A percentile compares a stretch with the other conserved stretches of the same genome.
These are phyloP conservation scores for Pholiota conissans DNA, from an alignment of 768 basidiomycete species.

Conservation along the genomic window DNA sequence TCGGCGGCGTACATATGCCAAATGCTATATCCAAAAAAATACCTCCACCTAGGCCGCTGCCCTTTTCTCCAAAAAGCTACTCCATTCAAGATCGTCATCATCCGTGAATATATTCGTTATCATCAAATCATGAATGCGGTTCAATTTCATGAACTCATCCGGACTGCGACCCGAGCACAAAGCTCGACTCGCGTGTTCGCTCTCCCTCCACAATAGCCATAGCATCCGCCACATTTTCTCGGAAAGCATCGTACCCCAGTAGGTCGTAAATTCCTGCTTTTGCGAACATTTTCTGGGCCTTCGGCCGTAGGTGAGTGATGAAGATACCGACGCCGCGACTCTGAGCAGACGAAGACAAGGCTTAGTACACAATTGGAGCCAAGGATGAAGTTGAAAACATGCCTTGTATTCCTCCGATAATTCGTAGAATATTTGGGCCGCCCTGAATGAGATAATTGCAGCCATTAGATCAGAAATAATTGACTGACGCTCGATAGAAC, in stretches of 20 bases:
- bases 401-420: constrained; percentile 79
- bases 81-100: not conserved
- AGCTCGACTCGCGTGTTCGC: constrained; percentile 15
- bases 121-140: not conserved
- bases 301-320: constrained; percentile 47
- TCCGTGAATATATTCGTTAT: not conserved
- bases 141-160: not conserved
- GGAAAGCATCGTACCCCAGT: constrained; percentile 47
- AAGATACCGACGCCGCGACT: constrained; percentile 50
- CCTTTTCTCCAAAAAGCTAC: too few relatives aligned
- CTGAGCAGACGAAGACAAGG: constrained; percentile 29
- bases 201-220: constrained; percentile 40
- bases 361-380: not conserved
- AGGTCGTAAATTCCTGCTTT: constrained; percentile 54
- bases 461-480: constrained; percentile 4
- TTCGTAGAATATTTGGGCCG: constrained; percentile 82
- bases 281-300: constrained; percentile 39
- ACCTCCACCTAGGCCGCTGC: not conserved
- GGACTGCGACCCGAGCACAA: constrained; percentile 1
- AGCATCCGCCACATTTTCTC: constrained; percentile 51
- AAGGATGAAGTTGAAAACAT: constrained; percentile 8
- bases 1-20: not conserved
- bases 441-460: constrained; percentile 40
- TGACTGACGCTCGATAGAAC: constrained; percentile 20
- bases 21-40: not conserved